These are phyloP conservation scores for Cubamyces lactineus DNA, from an alignment of 768 basidiomycete species.

Conservation along the genomic window DNA sequence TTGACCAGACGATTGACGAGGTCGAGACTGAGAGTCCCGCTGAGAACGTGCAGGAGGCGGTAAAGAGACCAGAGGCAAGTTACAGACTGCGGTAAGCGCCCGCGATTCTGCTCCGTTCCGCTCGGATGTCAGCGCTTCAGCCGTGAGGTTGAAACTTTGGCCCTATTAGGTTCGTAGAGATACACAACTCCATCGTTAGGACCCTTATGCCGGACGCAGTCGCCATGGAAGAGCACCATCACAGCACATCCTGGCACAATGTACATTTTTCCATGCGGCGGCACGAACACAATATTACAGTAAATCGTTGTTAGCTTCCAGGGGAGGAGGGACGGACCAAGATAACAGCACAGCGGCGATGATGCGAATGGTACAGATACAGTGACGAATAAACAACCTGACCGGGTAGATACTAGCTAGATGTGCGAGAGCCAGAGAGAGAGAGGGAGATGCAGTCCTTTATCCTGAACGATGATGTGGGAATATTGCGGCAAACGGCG, in stretches of 20 bases:
- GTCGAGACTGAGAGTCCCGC: too few species aligned
- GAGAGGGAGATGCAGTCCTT: constrained; percentile 4
- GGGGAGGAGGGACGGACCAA: not conserved
- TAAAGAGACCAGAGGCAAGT: too few species aligned
- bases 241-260: not conserved
- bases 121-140: too few species aligned
- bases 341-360: constrained; percentile 13
- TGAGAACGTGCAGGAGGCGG: too few species aligned
- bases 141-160: too few species aligned
- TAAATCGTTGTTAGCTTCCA: constrained; percentile 4
- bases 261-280: not conserved
- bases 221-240: too few species aligned
- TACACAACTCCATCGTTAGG: too few species aligned
- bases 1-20: not conserved
- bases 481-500: not conserved
- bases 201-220: too few species aligned
- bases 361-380: constrained; percentile 19
- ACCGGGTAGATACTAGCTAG: not conserved
- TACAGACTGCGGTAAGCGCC: too few species aligned
- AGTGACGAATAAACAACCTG: constrained; percentile 12
- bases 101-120: too few species aligned
- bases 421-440: not conserved
- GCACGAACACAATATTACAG: constrained; percentile 3
- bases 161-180: too few species aligned
- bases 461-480: not conserved